Evolutionary conservation across 345 rosid species (phyloP), one percentile per base, ranked within the genome.

Genomic region (Rhizophora apiculata): DNA sequence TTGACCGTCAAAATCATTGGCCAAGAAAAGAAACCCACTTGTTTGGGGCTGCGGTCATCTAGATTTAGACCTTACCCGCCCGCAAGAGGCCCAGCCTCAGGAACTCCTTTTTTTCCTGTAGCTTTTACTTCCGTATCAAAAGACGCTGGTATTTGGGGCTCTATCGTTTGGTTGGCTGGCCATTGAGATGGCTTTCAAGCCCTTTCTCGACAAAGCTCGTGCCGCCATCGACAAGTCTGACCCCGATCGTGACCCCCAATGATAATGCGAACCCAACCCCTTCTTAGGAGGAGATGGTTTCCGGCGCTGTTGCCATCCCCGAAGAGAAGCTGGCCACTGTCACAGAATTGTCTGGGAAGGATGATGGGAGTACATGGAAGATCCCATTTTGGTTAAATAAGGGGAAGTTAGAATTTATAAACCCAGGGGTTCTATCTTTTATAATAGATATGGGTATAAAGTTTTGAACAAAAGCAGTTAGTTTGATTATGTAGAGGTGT

Each of bases 81-180:
- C 9, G 2, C 37, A 34, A 8, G 2, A 34, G 37, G 2, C 37
- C 37, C 9, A 34, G 37, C 37, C 37, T 8, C 9, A 0, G 37
- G 37, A 34, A 34, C 8, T 9, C 9, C 9, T 34, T 2, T 34
- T 34, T 2, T 34, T 0, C 8, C 37, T 7, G 37, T 34, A 34
- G 37, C 10, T 7, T 34, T 30, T 22, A 52, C 34, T 70, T 34
- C 66, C n/a, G 16, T 52, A 6, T 19, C 48, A n/a, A 37, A 43
- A 63, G 60, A 79, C 84, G 64, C 80, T 80, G 60, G 97, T 88
- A 24, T 75, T 85, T 13, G 97, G 97, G 52, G 96, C 89, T 15
- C 81, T 91, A 16, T 89, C 91, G 11, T 72, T 90, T 2, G 93
- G 90, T 43, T 89, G 89, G 98, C 66, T 93, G 53, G 92, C 98